Evolutionary conservation across 2,329 filamentous ascomycete species (phyloP).

Genomic region (Aspergillus pseudotamarii): DNA sequence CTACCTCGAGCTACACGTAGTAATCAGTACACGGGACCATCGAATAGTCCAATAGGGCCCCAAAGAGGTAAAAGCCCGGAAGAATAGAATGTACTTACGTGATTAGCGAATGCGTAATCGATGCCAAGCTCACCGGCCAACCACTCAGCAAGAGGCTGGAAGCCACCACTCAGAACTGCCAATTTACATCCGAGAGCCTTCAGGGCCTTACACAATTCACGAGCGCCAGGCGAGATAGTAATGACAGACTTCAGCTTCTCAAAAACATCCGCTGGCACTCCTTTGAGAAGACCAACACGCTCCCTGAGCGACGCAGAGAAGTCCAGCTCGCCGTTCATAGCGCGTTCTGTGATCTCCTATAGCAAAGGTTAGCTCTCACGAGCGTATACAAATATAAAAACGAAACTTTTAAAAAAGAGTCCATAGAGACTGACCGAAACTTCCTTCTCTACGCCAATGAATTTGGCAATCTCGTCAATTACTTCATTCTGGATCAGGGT

Average conservation of each 20-base stretch:
- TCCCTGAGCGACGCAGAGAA: slow-evolving; percentile 83
- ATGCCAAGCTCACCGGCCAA: slow-evolving; percentile 78
- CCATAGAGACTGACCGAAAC: slow-evolving; percentile 62
- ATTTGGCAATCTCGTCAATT: slow-evolving; percentile 89
- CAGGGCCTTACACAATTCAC: slow-evolving; percentile 71
- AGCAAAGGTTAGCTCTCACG: slow-evolving; percentile 12
- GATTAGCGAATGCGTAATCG: slow-evolving; percentile 87
- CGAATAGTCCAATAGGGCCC: not conserved
- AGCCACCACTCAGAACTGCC: slow-evolving; percentile 89
- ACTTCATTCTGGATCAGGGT: slow-evolving; percentile 97
- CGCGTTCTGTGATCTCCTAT: slow-evolving; percentile 79
- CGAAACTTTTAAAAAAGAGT: not conserved
- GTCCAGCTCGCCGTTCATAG: slow-evolving; percentile 95
- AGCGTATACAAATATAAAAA: not conserved
- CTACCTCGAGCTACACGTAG: slow-evolving; percentile 50
- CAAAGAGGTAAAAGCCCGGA: not conserved
- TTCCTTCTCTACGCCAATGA: slow-evolving; percentile 76
- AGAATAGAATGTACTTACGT: slow-evolving; percentile 52
- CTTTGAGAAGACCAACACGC: slow-evolving; percentile 77
- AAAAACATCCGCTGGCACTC: slow-evolving; percentile 77
- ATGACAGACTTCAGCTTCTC: slow-evolving; percentile 74
- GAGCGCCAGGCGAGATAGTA: slow-evolving; percentile 79
- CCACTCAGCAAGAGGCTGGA: slow-evolving; percentile 86
- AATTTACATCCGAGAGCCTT: slow-evolving; percentile 81
- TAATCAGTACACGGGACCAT: slow-evolving; percentile 7